phyloP scores from a whole-genome alignment of 2,329 filamentous ascomycete species.

The Colletotrichum higginsianum region DNA sequence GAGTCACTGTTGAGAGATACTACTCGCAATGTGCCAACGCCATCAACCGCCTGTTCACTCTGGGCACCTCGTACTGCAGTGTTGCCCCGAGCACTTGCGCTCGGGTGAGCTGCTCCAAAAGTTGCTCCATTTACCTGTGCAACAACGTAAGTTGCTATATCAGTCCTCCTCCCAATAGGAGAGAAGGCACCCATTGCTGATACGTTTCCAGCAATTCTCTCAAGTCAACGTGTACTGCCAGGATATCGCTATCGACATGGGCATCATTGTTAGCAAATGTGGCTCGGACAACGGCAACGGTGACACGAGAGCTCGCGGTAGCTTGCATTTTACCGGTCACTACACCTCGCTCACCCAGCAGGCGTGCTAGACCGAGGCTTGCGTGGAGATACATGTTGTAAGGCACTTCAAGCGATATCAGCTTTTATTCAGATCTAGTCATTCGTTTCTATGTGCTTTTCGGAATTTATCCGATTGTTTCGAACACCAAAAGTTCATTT shows the following conservation, averaged over 20 bases:
- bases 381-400: background rate
- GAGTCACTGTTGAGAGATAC: background rate
- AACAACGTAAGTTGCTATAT: conserved; percentile 22
- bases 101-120: conserved; percentile 30
- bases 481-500: too few relatives aligned
- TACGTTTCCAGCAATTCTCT: background rate
- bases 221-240: conserved; percentile 7
- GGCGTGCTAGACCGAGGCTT: background rate
- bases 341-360: conserved; percentile 10
- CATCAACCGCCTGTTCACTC: conserved; percentile 1
- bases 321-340: background rate
- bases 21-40: conserved; percentile 13
- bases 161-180: too few relatives aligned
- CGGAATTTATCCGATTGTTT: too few relatives aligned
- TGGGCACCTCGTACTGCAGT: conserved; percentile 26
- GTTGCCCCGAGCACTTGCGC: conserved; percentile 10
- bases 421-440: background rate
- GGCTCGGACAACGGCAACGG: conserved; percentile 5
- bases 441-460: background rate
- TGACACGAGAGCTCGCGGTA: conserved; percentile 6
- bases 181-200: background rate
- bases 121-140: conserved; percentile 33
- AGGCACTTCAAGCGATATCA: background rate
- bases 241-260: conserved; percentile 15
- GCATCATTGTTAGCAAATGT: conserved; percentile 2